Evolutionary conservation across 768 basidiomycete genomes (phyloP), one percentile per base, ranked within the genome.

Genomic region (Kwoniella botswanensis): DNA sequence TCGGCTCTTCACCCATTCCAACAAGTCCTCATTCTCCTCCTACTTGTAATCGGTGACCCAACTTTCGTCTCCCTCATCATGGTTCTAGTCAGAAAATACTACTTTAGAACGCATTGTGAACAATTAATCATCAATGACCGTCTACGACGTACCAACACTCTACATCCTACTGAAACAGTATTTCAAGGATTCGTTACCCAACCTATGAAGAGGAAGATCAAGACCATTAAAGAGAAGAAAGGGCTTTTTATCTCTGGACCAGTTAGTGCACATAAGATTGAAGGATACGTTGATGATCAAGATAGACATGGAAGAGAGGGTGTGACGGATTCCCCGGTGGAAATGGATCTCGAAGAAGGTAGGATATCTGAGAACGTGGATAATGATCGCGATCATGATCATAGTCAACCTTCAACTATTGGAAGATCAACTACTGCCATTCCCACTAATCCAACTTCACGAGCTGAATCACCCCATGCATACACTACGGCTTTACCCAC

Each of bases 41-140:
- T 71, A 13, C 67, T 67, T 44, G 15, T 71, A 41, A 57, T 67
- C 17, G 71, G 71, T 26, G 79, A 81, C 65, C 66, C 66, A 22
- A 70, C 76, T 0, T 65, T 81, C 55, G 77, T 79, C 44, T 71
- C 74, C 55, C 70, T 77, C 15, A 53, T 79, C 44, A 81, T 81
- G 79, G 79, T 81, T 50, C 62, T 79, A 18, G 74, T 76, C 4
- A 66, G 79, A 29, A 79, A 79, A 46, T 72, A 68, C 21, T 81
- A 71, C 67, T 79, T 79, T 29, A 63, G 75, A 10, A 73, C 29
- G 0, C 78, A 81, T 65, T 81, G 78, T 54, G 68, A 74, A 50
- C 66, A 76, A 21, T 67, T 79, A 1, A 67, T 81, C 13, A 41
- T 42, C 15, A 74, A 72, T 56, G 74, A 80, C 52, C 63, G 59